These are phyloP conservation scores for Cyberlindnera americana DNA, from an alignment of 805 yeast species.

Conservation along the genomic window DNA sequence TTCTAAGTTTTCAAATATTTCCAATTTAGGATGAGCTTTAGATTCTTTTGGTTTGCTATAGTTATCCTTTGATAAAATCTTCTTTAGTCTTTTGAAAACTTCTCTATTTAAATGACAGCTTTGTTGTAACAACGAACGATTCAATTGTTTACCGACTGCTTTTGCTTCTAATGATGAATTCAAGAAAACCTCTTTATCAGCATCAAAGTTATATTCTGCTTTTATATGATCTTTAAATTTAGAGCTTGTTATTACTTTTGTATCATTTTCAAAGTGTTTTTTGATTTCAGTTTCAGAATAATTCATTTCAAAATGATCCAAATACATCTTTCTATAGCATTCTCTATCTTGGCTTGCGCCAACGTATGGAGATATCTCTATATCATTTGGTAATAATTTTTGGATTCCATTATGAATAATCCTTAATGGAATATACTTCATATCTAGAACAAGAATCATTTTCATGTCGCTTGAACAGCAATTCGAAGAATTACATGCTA, in stretches of 20 bases:
- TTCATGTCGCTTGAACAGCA: not conserved
- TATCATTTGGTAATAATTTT: not conserved
- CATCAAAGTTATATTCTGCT: not conserved
- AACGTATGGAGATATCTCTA: not conserved
- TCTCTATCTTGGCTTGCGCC: not conserved
- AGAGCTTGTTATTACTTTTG: not conserved
- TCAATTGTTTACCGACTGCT: not conserved
- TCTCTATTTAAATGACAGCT: not conserved
- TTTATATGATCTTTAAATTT: not conserved
- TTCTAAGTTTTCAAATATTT: too few relatives aligned
- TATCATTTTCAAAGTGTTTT: not conserved
- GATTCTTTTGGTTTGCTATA: too few relatives aligned
- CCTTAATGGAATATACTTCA: not conserved
- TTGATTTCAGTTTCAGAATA: not conserved
- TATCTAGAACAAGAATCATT: not conserved
- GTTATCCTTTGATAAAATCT: too few relatives aligned
- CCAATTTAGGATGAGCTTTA: too few relatives aligned
- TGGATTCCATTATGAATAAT: not conserved
- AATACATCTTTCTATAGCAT: not conserved
- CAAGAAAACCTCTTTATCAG: not conserved
- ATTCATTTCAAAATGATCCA: not conserved
- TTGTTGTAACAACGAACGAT: not conserved
- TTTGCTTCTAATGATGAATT: not conserved
- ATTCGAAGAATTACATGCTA: not conserved
- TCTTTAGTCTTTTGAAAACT: too few relatives aligned